Conservation (phyloP, 208 protist species). For the Wallacemonas collosoma region DNA sequence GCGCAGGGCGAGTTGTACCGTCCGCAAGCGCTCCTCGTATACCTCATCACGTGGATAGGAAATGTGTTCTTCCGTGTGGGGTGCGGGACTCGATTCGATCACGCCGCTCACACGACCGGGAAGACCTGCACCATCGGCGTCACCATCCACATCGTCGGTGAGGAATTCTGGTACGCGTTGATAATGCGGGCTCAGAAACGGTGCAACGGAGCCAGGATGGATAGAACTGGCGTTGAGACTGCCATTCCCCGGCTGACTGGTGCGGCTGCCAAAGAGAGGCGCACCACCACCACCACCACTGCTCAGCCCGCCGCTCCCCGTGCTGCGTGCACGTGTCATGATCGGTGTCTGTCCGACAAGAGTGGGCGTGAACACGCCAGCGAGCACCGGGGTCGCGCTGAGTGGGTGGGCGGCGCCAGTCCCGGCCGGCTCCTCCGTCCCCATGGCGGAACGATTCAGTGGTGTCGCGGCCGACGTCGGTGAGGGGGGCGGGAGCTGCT, state of each 20-base stretch:
- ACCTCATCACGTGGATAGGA: not conserved
- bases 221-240: conserved; percentile 23
- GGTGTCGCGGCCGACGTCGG: conserved; percentile 1
- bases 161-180: conserved; percentile 4
- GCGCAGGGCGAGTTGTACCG: conserved; percentile 23
- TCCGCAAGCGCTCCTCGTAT: conserved; percentile 22
- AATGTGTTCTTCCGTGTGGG: conserved; percentile 6
- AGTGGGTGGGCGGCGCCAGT: not conserved
- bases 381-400: not conserved
- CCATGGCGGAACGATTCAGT: not conserved
- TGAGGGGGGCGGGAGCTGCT: conserved; percentile 3
- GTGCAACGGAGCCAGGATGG: conserved; percentile 2
- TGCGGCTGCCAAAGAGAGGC: not conserved
- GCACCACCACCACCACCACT: not conserved
- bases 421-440: conserved; percentile 10
- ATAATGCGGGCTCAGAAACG: not conserved
- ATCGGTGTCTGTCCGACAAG: not conserved
- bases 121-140: not conserved
- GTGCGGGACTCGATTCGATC: not conserved
- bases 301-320: not conserved
- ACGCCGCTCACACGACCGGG: not conserved
- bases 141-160: conserved; percentile 2
- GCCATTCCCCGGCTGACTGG: not conserved
- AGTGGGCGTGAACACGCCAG: not conserved
- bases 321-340: not conserved